Base-by-base conservation (phyloP, 108 stramenopile genomes). In the Asterionellopsis glacialis region DNA sequence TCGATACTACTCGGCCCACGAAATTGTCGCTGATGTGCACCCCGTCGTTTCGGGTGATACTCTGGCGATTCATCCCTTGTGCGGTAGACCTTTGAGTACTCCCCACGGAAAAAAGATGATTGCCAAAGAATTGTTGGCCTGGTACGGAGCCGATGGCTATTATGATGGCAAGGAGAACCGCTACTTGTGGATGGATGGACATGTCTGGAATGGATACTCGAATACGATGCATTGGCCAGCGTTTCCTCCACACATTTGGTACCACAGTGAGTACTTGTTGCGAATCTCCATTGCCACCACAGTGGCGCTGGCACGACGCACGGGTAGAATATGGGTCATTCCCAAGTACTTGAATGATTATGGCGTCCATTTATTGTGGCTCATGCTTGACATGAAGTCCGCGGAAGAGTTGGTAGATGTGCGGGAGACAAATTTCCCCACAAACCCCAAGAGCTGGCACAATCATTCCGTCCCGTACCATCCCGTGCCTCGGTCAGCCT, bases 41-140 rank as follows among this genome's bases (percentile, higher is more conserved):
- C 51, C 51, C 14, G 14, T 44, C 43, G 43, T 55, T 6, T 69
- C 72, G 0, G 50, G 64, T n/a, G 13, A 54, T 14, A 68, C 68
- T 18, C 40, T 69, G 9, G 71, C 72, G 14, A 56, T 77, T 0
- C 76, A 77, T 28, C 72, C 76, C 12, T 41, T 77, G 3, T 44
- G 44, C 41, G 47, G 23, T 42, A 23, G 10, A 21, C 76, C 76
- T 13, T 40, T 77, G 43, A 45, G 58, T 25, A 51, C 22, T 16
- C 76, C 71, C n/a, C 65, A 72, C 47, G 76, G 76, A 19, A 77
- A 77, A 43, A 62, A 77, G 53, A 59, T 69, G 47, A 44, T 73
- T 0, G 69, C 76, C 13, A 72, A 69, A 47, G 76, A 77, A 69
- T 33, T 77, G 9, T 71, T 71, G 12, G 65, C 48, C 15, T 77